Evolutionary conservation across 1,139 yeast genomes (phyloP), one percentile per base, ranked within the genome.

Genomic region (Taphrina betulina): DNA sequence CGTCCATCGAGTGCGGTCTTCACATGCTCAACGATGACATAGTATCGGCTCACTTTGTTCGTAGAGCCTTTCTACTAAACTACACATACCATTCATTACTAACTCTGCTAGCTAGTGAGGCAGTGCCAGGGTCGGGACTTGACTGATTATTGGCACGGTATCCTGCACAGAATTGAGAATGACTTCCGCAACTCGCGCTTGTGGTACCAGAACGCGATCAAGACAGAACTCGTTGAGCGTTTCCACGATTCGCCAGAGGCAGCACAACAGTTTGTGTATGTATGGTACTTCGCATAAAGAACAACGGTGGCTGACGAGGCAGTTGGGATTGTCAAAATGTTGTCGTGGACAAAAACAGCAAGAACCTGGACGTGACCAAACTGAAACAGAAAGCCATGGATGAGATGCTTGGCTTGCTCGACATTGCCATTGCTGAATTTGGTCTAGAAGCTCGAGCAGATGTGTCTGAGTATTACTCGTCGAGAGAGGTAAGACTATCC

Each of bases 261-360:
- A 12, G 48, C 38, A 12, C 48, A 43, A 14, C 29, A 29, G n/a
- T 43, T 43, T 19, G 38, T 43, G n/a, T n/a, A n/a, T n/a, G n/a
- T n/a, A n/a, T n/a, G n/a, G n/a, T n/a, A n/a, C n/a, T n/a, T n/a
- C n/a, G n/a, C n/a, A n/a, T n/a, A n/a, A n/a, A n/a, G n/a, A n/a
- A n/a, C n/a, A n/a, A n/a, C n/a, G n/a, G n/a, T n/a, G n/a, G n/a
- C n/a, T n/a, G n/a, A n/a, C n/a, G n/a, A n/a, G n/a, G n/a, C n/a
- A n/a, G n/a, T n/a, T 43, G 48, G 48, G 48, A 16, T 37, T 43
- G 48, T 31, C 48, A 43, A 37, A 43, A 43, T 20, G 38, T 43
- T 28, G 29, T 43, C n/a, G 48, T 43, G 28, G 29, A 43, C 28
- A 43, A 43, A 28, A 43, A 43, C 28, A 31, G 38, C 38, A 29